Conservation (phyloP, 1,284 basidiomycete genomes). For the Pulveroboletus ridleyi region DNA sequence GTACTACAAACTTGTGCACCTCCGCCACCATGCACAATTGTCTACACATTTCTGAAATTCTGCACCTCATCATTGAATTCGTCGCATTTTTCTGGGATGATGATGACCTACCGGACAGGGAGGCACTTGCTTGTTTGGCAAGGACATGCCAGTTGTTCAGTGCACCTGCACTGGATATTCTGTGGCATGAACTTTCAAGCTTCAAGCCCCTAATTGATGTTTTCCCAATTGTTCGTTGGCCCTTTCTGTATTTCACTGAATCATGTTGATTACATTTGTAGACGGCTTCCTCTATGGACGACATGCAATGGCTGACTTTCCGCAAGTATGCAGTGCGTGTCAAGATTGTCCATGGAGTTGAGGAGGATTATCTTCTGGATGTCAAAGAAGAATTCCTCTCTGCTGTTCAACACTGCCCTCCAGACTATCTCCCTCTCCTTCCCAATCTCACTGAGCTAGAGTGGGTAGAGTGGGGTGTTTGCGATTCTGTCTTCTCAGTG, state of each 20-base stretch:
- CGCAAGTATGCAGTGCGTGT: conserved; percentile 26
- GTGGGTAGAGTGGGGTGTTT: conserved; percentile 15
- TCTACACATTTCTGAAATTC: conserved; percentile 22
- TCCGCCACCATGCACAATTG: conserved; percentile 23
- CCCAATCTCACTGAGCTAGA: conserved; percentile 21
- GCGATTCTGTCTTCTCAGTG: conserved; percentile 18
- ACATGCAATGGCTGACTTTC: conserved; percentile 23
- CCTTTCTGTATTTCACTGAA: not conserved
- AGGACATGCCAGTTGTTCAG: conserved; percentile 26
- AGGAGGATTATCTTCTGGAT: not conserved
- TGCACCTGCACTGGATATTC: conserved; percentile 24
- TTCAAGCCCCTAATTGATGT: conserved; percentile 18
- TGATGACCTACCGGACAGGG: not conserved
- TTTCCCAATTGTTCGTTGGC: conserved; percentile 20
- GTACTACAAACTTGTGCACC: no score
- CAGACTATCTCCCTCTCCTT: conserved; percentile 20
- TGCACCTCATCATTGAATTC: conserved; percentile 20
- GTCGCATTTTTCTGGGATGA: conserved; percentile 3
- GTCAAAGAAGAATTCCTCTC: conserved; percentile 4
- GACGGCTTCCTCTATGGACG: not conserved
- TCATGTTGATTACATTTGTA: conserved; percentile 8
- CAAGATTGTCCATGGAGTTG: conserved; percentile 16
- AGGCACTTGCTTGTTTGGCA: conserved; percentile 23
- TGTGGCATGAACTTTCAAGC: conserved; percentile 23
- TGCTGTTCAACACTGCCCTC: conserved; percentile 10